phyloP scores from a whole-genome alignment of 1,284 basidiomycete genomes.

The Cutaneotrichosporon sp. region DNA sequence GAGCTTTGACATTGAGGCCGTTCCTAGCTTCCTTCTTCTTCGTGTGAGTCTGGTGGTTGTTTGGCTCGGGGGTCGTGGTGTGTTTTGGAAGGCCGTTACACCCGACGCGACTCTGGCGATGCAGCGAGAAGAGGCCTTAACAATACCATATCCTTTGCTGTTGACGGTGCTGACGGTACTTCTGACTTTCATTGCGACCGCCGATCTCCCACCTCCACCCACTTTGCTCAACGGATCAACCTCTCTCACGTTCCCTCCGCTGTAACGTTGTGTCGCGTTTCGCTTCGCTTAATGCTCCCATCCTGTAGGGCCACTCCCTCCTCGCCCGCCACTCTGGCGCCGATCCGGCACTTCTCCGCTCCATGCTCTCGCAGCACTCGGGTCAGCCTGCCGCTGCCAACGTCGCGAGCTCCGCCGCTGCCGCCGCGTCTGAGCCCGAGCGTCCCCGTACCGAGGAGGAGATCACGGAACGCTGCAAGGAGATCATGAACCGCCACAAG shows the following conservation, averaged over 20 bases:
- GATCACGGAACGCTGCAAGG: slow-evolving; percentile 55
- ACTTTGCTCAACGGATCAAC: neutral
- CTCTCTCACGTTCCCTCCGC: neutral
- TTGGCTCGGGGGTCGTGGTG: neutral
- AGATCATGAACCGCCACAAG: slow-evolving; percentile 63
- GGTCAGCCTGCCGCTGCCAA: slow-evolving; percentile 46
- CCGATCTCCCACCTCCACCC: neutral
- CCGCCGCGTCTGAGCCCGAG: slow-evolving; percentile 35
- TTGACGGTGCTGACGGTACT: slow-evolving; percentile 1
- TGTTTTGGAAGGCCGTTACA: neutral
- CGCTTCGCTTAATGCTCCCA: neutral
- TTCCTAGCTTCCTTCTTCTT: slow-evolving; percentile 82
- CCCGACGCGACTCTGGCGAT: neutral
- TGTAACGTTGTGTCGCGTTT: neutral
- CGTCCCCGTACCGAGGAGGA: slow-evolving; percentile 50
- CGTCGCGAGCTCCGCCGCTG: slow-evolving; percentile 36
- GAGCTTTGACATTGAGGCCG: slow-evolving; percentile 87
- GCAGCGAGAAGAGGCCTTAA: neutral
- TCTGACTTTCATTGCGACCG: neutral
- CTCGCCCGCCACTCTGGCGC: slow-evolving; percentile 79
- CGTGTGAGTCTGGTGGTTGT: slow-evolving; percentile 58
- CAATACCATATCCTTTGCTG: neutral
- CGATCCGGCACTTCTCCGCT: slow-evolving; percentile 69
- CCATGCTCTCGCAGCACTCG: slow-evolving; percentile 64
- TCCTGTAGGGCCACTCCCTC: slow-evolving; percentile 77